Conservation (phyloP, 441 rosid genomes). For the Gossypium trilobum region DNA sequence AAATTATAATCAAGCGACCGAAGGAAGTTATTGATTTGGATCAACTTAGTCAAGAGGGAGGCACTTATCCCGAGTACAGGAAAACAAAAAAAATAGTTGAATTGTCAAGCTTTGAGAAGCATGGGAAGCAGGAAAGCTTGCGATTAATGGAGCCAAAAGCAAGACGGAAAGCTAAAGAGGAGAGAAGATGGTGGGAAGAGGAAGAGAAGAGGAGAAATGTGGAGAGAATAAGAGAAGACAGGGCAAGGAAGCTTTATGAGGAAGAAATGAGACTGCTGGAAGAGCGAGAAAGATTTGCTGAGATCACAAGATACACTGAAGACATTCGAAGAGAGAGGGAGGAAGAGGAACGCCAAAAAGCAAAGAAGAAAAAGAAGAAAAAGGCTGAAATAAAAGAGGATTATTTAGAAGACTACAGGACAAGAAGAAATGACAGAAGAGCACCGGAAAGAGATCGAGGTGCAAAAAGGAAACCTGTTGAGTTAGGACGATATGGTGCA, state of each 20-base stretch:
- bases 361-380: slow-evolving; percentile 74
- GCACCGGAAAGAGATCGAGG: slow-evolving; percentile 59
- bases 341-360: slow-evolving; percentile 75
- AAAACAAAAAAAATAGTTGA: slow-evolving; percentile 82
- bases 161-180: slow-evolving; percentile 52
- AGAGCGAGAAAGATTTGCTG: slow-evolving; percentile 58
- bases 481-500: slow-evolving; percentile 36
- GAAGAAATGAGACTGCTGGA: slow-evolving; percentile 40
- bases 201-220: slow-evolving; percentile 56
- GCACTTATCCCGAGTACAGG: slow-evolving; percentile 50
- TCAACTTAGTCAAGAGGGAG: slow-evolving; percentile 63
- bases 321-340: slow-evolving; percentile 66
- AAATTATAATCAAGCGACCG: slow-evolving; percentile 66
- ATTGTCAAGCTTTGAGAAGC: slow-evolving; percentile 56
- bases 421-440: slow-evolving; percentile 57
- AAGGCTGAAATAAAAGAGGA: slow-evolving; percentile 47
- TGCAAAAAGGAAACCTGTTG: slow-evolving; percentile 52
- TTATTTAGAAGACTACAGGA: slow-evolving; percentile 51
- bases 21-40: slow-evolving; percentile 70
- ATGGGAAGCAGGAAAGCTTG: slow-evolving; percentile 33
- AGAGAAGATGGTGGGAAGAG: slow-evolving; percentile 72
- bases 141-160: slow-evolving; percentile 37
- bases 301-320: slow-evolving; percentile 65
- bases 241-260: slow-evolving; percentile 31
- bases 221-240: slow-evolving; percentile 45